Conservation (phyloP, 495 filamentous ascomycete species). For the Aspergillus nanangensis region DNA sequence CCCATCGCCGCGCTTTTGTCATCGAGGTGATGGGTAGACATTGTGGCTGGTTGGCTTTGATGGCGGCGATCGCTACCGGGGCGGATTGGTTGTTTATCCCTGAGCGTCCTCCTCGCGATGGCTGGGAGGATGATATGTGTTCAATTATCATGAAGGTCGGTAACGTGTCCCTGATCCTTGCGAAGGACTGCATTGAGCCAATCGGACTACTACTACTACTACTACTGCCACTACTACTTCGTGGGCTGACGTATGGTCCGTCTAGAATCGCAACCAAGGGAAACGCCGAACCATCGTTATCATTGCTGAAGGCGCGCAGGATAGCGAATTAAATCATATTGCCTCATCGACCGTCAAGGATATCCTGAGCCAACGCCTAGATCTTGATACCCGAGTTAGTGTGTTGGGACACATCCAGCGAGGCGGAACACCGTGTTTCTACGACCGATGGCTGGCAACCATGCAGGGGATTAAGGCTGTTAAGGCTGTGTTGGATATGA, state of each 20-base stretch:
- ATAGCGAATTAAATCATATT: conserved; percentile 77
- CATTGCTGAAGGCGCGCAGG: conserved; percentile 90
- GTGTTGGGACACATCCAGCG: conserved; percentile 93
- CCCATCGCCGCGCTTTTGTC: conserved; percentile 94
- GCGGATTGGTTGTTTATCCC: conserved; percentile 96
- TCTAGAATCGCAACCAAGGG: conserved; percentile 74
- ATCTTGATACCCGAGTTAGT: conserved; percentile 85
- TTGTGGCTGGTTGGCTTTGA: conserved; percentile 93
- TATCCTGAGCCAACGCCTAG: conserved; percentile 69
- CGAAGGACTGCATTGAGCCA: not conserved
- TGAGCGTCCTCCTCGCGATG: conserved; percentile 78
- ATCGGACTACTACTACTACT: too few species aligned
- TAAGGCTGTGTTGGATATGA: conserved; percentile 82
- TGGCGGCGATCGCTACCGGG: conserved; percentile 90
- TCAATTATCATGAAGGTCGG: conserved; percentile 65
- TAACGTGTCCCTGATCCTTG: not conserved
- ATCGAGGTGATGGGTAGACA: conserved; percentile 97
- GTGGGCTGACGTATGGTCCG: not conserved
- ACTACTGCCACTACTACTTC: too few species aligned
- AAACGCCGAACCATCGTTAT: conserved; percentile 98
- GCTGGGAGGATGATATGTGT: conserved; percentile 89
- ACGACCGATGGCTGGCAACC: conserved; percentile 88
- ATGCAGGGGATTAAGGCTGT: conserved; percentile 94
- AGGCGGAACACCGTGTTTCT: conserved; percentile 82
- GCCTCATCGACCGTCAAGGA: conserved; percentile 73